A percentile compares a stretch with the other conserved stretches of the same genome.
These are phyloP conservation scores for Tripidium arundinaceum DNA, from an alignment of 202 grass and related monocot genomes.

Conservation along the genomic window DNA sequence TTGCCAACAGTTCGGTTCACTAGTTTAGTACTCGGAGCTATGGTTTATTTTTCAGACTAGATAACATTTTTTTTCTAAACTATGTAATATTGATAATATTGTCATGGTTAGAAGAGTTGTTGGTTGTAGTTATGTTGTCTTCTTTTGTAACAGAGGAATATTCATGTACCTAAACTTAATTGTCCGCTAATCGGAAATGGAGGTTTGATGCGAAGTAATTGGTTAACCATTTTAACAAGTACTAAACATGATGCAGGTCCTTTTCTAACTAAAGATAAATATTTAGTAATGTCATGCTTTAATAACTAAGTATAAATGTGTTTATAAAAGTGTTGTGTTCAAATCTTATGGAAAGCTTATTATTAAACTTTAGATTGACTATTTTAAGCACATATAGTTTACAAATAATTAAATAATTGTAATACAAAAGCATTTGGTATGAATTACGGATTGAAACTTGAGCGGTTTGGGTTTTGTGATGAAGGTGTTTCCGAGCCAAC, in stretches of 20 bases:
- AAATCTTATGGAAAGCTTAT: background rate
- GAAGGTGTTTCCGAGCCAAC: background rate
- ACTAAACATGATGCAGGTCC: no score
- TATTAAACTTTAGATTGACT: background rate
- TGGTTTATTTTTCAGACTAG: background rate
- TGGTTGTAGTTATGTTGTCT: background rate
- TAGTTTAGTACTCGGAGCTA: background rate
- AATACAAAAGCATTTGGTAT: background rate
- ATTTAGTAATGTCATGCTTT: background rate
- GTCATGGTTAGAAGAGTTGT: background rate
- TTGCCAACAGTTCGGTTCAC: background rate
- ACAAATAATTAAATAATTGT: background rate
- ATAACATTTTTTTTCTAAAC: no score
- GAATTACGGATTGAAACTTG: background rate
- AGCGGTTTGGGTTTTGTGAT: background rate
- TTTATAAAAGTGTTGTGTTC: background rate
- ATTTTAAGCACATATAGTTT: background rate
- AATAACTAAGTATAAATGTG: background rate
- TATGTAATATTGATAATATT: background rate
- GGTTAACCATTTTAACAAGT: background rate
- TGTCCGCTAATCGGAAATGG: background rate
- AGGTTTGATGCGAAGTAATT: background rate
- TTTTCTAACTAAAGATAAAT: background rate
- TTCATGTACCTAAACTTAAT: background rate
- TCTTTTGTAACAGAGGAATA: background rate